Evolutionary conservation across 768 basidiomycete genomes (phyloP).

Genomic region (Auriscalpium microsporum): DNA sequence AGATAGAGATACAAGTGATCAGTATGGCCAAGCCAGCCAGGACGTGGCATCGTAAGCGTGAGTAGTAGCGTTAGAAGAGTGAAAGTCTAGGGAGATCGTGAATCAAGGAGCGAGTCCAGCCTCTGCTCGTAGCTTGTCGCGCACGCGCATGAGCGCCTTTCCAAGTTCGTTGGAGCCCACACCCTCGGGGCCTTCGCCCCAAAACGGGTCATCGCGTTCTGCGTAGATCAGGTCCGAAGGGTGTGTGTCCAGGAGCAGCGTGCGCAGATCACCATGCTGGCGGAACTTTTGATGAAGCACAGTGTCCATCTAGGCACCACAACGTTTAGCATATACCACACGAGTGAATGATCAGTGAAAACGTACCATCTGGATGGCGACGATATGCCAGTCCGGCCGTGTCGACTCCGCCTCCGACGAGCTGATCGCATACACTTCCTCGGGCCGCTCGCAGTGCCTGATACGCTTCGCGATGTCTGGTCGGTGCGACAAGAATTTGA

Average conservation of each 20-base stretch:
- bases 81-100: too few relatives aligned
- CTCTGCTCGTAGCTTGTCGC: conserved; percentile 36
- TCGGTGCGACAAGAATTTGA: conserved; percentile 50
- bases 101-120: neutral
- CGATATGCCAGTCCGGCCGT: conserved; percentile 47
- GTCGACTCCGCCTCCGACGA: conserved; percentile 25
- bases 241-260: conserved; percentile 46
- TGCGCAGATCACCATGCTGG: conserved; percentile 56
- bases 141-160: conserved; percentile 44
- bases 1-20: neutral
- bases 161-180: conserved; percentile 59
- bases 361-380: conserved; percentile 45
- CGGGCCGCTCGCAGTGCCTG: conserved; percentile 32
- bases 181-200: conserved; percentile 51
- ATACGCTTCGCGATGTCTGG: conserved; percentile 51
- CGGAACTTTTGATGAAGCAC: conserved; percentile 60
- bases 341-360: neutral
- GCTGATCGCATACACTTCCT: conserved; percentile 31
- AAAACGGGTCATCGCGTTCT: conserved; percentile 50
- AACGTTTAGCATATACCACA: neutral
- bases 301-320: conserved; percentile 49
- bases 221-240: conserved; percentile 36
- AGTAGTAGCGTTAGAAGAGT: too few relatives aligned
- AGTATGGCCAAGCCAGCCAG: neutral
- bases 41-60: too few relatives aligned